These are phyloP conservation scores for Camptophora hylomeconis DNA, from an alignment of 2,329 filamentous ascomycete genomes.

Conservation along the genomic window DNA sequence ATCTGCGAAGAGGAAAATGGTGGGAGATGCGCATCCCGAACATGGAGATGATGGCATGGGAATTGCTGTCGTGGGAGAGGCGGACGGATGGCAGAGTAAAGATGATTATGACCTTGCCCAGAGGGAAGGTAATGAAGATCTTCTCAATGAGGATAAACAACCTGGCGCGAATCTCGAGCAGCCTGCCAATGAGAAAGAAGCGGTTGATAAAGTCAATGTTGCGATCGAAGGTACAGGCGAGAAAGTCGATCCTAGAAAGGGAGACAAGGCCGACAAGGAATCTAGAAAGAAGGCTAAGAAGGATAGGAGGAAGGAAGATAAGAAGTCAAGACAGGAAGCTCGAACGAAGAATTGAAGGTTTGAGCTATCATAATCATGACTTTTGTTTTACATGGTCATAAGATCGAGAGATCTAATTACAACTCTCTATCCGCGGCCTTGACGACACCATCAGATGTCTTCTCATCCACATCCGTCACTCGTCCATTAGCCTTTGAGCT, in stretches of 20 bases:
- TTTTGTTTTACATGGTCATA: slow-evolving; percentile 5
- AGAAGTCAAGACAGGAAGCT: slow-evolving; percentile 24
- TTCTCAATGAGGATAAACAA: slow-evolving; percentile 6
- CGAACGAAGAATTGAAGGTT: slow-evolving; percentile 14
- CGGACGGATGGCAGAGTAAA: slow-evolving; percentile 14
- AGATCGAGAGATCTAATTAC: too few species aligned
- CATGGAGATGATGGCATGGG: slow-evolving; percentile 1
- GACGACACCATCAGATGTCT: slow-evolving; percentile 43
- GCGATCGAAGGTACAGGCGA: slow-evolving; percentile 21
- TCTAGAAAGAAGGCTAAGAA: slow-evolving; percentile 44
- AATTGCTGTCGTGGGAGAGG: slow-evolving; percentile 1
- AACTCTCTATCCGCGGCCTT: slow-evolving; percentile 67
- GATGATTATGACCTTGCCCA: slow-evolving; percentile 13
- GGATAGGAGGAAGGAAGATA: slow-evolving; percentile 34
- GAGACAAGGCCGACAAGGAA: slow-evolving; percentile 30
- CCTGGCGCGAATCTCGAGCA: slow-evolving; percentile 21
- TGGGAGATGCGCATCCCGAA: slow-evolving; percentile 1
- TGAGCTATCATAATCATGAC: slow-evolving; percentile 6
- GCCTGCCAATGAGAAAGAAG: slow-evolving; percentile 22
- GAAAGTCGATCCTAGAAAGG: slow-evolving; percentile 11
- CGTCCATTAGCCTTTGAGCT: slow-evolving; percentile 51
- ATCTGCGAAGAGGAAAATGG: slow-evolving; percentile 2
- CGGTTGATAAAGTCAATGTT: slow-evolving; percentile 23
- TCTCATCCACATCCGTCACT: slow-evolving; percentile 27
- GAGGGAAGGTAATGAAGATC: slow-evolving; percentile 5